Conservation (phyloP, 78 protist species). For the Mastigamoeba balamuthi region DNA sequence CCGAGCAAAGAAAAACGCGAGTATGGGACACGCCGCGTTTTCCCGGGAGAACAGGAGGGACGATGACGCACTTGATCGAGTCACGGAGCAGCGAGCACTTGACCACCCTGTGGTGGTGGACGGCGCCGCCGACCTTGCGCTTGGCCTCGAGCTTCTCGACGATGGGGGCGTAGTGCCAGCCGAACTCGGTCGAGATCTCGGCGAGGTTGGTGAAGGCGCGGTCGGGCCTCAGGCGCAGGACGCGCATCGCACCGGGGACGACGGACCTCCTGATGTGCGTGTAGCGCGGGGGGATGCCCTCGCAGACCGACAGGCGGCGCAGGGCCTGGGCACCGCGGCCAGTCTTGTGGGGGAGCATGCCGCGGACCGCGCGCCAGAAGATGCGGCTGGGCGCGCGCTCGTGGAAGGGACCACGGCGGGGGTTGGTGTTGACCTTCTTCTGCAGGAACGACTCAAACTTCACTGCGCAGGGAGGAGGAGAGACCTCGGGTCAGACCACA, state of each 20-base stretch:
- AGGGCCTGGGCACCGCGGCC: conserved; percentile 92
- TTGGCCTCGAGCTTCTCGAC: conserved; percentile 87
- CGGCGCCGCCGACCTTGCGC: conserved; percentile 66
- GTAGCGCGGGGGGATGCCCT: conserved; percentile 95
- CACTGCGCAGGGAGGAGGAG: neutral
- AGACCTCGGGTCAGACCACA: neutral
- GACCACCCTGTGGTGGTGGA: conserved; percentile 52
- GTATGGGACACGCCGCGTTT: too few relatives aligned
- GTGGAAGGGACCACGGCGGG: conserved; percentile 89
- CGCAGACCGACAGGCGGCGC: conserved; percentile 64
- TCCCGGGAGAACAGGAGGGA: too few relatives aligned
- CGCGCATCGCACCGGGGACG: conserved; percentile 92
- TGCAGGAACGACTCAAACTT: conserved; percentile 65
- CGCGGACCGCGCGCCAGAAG: conserved; percentile 88
- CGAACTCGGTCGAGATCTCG: conserved; percentile 75
- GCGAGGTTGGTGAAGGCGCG: conserved; percentile 85
- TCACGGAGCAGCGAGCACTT: too few relatives aligned
- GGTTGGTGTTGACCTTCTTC: conserved; percentile 89
- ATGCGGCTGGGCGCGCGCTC: conserved; percentile 90
- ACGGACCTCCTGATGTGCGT: conserved; percentile 84
- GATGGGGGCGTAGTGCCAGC: conserved; percentile 92
- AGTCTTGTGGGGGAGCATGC: conserved; percentile 99
- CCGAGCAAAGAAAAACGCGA: too few relatives aligned
- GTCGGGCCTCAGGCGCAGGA: conserved; percentile 69
- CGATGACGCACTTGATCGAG: too few relatives aligned